Percentiles rank a stretch among this genome's conserved stretches.
phyloP scores from a whole-genome alignment of 148 eudicot genomes.

The Polygonum aviculare region DNA sequence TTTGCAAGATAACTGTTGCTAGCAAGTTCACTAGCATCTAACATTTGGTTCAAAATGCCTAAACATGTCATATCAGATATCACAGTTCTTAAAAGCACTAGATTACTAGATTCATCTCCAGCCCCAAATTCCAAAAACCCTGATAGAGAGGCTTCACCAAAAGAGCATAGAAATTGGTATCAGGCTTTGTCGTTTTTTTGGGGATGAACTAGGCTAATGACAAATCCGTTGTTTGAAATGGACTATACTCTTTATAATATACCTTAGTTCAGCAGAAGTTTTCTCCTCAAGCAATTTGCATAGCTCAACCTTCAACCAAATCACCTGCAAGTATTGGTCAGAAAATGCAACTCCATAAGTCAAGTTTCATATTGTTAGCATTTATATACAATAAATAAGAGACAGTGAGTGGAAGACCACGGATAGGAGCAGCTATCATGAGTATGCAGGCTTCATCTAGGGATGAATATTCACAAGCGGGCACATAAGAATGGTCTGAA shows the following conservation, averaged over 20 bases:
- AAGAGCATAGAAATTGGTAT: neutral
- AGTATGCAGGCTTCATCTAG: neutral
- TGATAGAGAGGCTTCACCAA: neutral
- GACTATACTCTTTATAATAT: conserved; percentile 9
- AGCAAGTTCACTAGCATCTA: neutral
- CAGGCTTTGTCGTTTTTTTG: neutral
- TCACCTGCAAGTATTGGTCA: conserved; percentile 38
- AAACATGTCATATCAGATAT: neutral
- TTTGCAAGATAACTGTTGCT: neutral
- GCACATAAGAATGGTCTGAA: neutral
- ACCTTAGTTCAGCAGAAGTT: conserved; percentile 88
- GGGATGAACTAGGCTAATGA: neutral
- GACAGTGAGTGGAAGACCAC: neutral
- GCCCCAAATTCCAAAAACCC: neutral
- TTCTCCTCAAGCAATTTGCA: conserved; percentile 92
- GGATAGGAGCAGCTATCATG: neutral
- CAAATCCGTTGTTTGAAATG: neutral
- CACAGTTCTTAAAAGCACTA: neutral
- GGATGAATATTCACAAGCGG: neutral
- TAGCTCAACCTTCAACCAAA: conserved; percentile 75
- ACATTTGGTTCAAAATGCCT: neutral
- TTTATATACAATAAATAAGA: neutral
- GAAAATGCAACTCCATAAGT: neutral
- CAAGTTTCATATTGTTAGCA: neutral
- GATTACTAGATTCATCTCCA: neutral